phyloP scores from a whole-genome alignment of 2,329 filamentous ascomycete species.

The Rhinocladiella similis region DNA sequence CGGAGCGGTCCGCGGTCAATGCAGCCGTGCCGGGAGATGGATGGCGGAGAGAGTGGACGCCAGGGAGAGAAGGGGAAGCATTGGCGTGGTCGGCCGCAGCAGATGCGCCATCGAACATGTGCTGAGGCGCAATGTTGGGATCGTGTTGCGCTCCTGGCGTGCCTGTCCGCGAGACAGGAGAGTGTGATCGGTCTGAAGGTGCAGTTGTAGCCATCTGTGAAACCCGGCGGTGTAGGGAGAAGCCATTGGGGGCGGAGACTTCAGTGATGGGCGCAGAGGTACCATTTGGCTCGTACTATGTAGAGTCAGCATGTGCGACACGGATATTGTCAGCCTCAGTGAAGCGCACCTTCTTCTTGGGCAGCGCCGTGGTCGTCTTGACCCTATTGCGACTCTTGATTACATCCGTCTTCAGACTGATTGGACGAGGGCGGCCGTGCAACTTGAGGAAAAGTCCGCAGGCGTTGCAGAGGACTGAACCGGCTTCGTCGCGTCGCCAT shows the following conservation, averaged over 20 bases:
- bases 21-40: constrained; percentile 62
- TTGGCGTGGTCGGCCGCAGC: constrained; percentile 64
- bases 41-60: constrained; percentile 51
- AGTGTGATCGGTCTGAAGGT: constrained; percentile 72
- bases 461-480: constrained; percentile 95
- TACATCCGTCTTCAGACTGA: constrained; percentile 96
- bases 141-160: constrained; percentile 73
- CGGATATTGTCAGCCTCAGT: constrained; percentile 24
- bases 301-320: constrained; percentile 17
- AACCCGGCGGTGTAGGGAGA: constrained; percentile 61
- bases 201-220: constrained; percentile 73
- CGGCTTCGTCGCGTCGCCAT: constrained; percentile 95
- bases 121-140: constrained; percentile 69
- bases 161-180: constrained; percentile 74
- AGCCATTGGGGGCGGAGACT: constrained; percentile 55
- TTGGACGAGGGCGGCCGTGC: constrained; percentile 87
- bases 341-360: constrained; percentile 74
- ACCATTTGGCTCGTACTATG: constrained; percentile 57
- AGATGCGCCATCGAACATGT: constrained; percentile 72
- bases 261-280: constrained; percentile 59
- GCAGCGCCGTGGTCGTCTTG: constrained; percentile 78
- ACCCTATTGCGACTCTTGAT: constrained; percentile 99
- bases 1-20: constrained; percentile 61
- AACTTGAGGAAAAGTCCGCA: constrained; percentile 97
- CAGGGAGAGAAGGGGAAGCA: constrained; percentile 51